These are phyloP conservation scores for Trichoderma erinaceum DNA, from an alignment of 495 filamentous ascomycete species.

Conservation along the genomic window DNA sequence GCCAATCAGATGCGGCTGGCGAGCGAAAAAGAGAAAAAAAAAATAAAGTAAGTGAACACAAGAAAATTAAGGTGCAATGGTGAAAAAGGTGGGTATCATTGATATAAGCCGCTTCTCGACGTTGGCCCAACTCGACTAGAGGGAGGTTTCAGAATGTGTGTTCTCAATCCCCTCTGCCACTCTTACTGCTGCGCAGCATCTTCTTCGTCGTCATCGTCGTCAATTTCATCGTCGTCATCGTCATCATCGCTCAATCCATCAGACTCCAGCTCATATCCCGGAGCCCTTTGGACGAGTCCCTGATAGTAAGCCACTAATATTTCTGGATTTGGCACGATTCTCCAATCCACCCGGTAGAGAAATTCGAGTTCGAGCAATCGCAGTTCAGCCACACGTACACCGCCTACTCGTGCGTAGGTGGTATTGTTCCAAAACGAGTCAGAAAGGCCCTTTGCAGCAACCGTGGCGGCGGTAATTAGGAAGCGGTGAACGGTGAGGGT, in stretches of 20 bases:
- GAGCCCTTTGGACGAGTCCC: constrained; percentile 63
- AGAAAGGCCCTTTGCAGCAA: constrained; percentile 90
- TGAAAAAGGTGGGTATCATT: constrained; percentile 11
- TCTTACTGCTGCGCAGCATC: background rate
- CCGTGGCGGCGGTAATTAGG: constrained; percentile 89
- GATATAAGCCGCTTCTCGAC: constrained; percentile 1
- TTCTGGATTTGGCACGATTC: constrained; percentile 91
- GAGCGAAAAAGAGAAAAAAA: background rate
- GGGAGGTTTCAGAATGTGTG: background rate
- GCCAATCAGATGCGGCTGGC: background rate
- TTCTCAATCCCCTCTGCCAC: background rate
- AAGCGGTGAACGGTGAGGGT: constrained; percentile 95
- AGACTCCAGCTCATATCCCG: constrained; percentile 38
- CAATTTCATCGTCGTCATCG: background rate
- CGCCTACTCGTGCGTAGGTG: constrained; percentile 88
- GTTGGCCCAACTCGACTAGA: background rate
- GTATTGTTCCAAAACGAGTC: constrained; percentile 98
- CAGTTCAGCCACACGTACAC: constrained; percentile 79
- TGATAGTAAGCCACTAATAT: constrained; percentile 87
- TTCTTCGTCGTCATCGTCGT: background rate
- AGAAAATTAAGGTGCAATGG: background rate
- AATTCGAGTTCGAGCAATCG: constrained; percentile 94
- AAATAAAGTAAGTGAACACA: background rate
- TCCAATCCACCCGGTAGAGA: constrained; percentile 84
- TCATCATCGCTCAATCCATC: constrained; percentile 21